Percentiles rank a stretch among this genome's conserved stretches.
Conservation (phyloP, 108 stramenopile genomes). For the Skeletonema tropicum region DNA sequence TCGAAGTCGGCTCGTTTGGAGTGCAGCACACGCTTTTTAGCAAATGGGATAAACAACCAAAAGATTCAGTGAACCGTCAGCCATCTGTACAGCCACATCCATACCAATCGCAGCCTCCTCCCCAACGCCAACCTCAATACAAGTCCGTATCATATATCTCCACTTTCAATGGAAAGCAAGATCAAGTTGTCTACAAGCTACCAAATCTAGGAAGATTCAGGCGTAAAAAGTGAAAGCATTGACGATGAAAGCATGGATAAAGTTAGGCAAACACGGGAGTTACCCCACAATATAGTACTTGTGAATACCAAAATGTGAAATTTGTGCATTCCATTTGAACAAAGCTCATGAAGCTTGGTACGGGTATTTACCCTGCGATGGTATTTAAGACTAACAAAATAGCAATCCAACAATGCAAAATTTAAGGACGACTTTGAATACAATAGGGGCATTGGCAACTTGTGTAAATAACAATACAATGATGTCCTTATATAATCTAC, state of each 20-base stretch:
- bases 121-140: neutral
- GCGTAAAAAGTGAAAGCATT: neutral
- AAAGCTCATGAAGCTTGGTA: too few species aligned
- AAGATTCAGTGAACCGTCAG: neutral
- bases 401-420: too few species aligned
- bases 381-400: too few species aligned
- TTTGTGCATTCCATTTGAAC: neutral
- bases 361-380: too few species aligned
- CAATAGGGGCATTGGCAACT: too few species aligned
- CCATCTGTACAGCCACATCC: neutral
- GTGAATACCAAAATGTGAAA: neutral
- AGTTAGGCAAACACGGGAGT: neutral
- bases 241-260: neutral
- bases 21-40: neutral
- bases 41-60: neutral
- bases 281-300: neutral
- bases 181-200: neutral
- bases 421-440: too few species aligned
- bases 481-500: too few species aligned
- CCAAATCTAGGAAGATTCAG: neutral
- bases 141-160: neutral
- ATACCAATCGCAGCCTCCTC: neutral
- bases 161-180: neutral
- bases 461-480: too few species aligned
- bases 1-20: constrained; percentile 2